A percentile compares a stretch with the other conserved stretches of the same genome.
These are phyloP conservation scores for Psilocybe sp. DNA, from an alignment of 768 basidiomycete genomes.

Conservation along the genomic window DNA sequence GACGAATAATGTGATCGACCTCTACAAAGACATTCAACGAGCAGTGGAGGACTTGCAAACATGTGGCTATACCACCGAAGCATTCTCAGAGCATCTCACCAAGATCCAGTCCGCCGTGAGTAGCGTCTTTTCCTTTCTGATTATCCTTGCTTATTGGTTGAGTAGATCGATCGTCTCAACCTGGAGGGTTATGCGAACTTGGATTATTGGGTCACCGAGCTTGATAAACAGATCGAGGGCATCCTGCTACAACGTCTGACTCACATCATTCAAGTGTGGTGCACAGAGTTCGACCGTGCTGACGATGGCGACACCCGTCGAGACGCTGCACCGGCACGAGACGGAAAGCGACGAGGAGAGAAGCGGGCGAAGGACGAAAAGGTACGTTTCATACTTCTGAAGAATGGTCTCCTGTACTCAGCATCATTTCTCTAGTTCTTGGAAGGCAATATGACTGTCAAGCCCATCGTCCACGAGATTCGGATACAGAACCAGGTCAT, in stretches of 20 bases:
- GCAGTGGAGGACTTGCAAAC: constrained; percentile 85
- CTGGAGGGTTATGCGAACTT: constrained; percentile 94
- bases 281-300: constrained; percentile 74
- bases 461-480: constrained; percentile 92
- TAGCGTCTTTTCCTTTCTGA: constrained; percentile 2
- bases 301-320: constrained; percentile 65
- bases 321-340: constrained; percentile 47
- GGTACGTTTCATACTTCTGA: constrained; percentile 34
- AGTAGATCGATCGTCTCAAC: constrained; percentile 88
- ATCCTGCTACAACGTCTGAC: constrained; percentile 74
- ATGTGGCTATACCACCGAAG: constrained; percentile 81
- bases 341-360: constrained; percentile 68
- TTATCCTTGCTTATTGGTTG: neutral
- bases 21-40: constrained; percentile 82
- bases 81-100: constrained; percentile 74
- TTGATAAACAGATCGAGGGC: constrained; percentile 79
- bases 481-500: constrained; percentile 99
- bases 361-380: constrained; percentile 80
- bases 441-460: constrained; percentile 73
- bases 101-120: constrained; percentile 84
- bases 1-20: constrained; percentile 88
- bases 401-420: no score
- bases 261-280: constrained; percentile 85
- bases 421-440: constrained; percentile 55
- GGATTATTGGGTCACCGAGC: constrained; percentile 85